These are phyloP conservation scores for Cardamine occulta DNA, from an alignment of 345 rosid species.

Conservation along the genomic window DNA sequence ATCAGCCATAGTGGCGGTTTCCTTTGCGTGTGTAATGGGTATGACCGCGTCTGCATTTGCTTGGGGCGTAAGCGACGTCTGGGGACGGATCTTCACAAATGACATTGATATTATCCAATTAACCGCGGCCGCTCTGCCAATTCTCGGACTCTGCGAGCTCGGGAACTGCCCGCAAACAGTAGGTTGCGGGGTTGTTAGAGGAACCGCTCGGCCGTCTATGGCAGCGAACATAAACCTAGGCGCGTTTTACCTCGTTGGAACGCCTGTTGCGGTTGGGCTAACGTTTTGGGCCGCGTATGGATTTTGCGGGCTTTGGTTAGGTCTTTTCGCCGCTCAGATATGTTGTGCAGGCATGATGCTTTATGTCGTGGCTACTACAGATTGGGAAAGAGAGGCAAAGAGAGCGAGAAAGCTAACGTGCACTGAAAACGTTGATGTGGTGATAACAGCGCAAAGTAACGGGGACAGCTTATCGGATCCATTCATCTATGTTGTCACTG, in stretches of 20 bases:
- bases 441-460: constrained; percentile 24
- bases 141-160: constrained; percentile 81
- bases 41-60: constrained; percentile 71
- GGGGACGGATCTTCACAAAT: constrained; percentile 84
- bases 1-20: constrained; percentile 73
- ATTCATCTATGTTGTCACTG: constrained; percentile 33
- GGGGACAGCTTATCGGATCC: constrained; percentile 28
- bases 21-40: constrained; percentile 68
- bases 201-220: constrained; percentile 76
- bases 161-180: constrained; percentile 98
- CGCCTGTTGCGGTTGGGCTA: constrained; percentile 85
- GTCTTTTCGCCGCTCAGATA: constrained; percentile 80
- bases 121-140: constrained; percentile 79
- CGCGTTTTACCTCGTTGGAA: constrained; percentile 85
- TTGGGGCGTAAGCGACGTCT: constrained; percentile 62
- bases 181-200: constrained; percentile 87
- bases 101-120: constrained; percentile 65
- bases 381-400: constrained; percentile 73
- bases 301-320: constrained; percentile 84
- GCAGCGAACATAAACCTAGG: constrained; percentile 92
- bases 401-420: constrained; percentile 64
- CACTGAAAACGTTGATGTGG: constrained; percentile 41
- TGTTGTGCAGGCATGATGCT: constrained; percentile 85
- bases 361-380: constrained; percentile 83
- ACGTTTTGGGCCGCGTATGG: constrained; percentile 69